Percentiles rank a stretch among this genome's conserved stretches.
Conservation (phyloP, 768 basidiomycete species). For the Naganishia friedmannii region DNA sequence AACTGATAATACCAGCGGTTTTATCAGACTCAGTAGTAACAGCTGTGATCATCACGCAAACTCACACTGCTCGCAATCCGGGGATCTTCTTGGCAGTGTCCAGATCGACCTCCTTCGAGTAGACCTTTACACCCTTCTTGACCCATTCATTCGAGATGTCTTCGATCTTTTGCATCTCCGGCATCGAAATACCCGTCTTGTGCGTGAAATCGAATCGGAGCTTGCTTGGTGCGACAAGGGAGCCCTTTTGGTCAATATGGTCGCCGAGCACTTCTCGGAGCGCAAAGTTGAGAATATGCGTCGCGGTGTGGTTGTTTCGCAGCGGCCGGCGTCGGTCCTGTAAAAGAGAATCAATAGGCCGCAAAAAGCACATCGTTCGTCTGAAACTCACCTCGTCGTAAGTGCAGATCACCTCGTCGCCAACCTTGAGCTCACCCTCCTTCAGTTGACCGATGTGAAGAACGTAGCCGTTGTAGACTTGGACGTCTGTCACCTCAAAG, state of each 20-base stretch:
- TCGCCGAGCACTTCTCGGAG: conserved; percentile 93
- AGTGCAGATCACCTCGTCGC: conserved; percentile 76
- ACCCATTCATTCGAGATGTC: conserved; percentile 83
- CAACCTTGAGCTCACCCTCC: conserved; percentile 76
- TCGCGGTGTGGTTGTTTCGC: conserved; percentile 96
- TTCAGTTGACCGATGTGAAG: conserved; percentile 86
- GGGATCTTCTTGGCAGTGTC: conserved; percentile 77
- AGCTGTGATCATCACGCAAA: background rate
- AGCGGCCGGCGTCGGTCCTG: conserved; percentile 77
- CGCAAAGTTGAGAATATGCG: conserved; percentile 92
- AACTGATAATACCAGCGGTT: conserved; percentile 48
- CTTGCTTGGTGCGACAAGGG: conserved; percentile 90
- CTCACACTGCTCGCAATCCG: conserved; percentile 78
- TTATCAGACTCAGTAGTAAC: background rate
- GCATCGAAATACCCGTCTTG: conserved; percentile 74
- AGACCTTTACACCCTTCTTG: conserved; percentile 80
- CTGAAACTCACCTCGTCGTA: conserved; percentile 75
- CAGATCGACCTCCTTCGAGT: conserved; percentile 77
- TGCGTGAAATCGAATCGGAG: conserved; percentile 98
- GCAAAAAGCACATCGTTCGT: background rate
- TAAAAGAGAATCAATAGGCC: background rate
- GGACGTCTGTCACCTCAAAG: conserved; percentile 90
- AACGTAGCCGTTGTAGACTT: conserved; percentile 92
- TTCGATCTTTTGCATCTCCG: conserved; percentile 81
- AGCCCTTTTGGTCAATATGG: conserved; percentile 97